A percentile compares a stretch with the other conserved stretches of the same genome.
Conservation (phyloP, 768 basidiomycete species). For the Suillus spraguei region DNA sequence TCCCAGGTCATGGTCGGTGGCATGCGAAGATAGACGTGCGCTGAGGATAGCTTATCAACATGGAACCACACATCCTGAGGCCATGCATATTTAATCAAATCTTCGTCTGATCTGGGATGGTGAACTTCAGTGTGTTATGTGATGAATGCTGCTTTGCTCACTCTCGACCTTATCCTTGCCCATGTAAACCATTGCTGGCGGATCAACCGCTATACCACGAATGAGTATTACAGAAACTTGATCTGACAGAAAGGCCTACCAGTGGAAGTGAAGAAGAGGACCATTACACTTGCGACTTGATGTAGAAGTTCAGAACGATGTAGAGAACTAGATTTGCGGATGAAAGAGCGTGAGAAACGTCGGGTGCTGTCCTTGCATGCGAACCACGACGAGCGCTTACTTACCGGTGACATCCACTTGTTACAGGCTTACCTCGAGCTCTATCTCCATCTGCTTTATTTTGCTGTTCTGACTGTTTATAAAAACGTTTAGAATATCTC, state of each 20-base stretch:
- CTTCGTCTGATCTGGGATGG: slow-evolving; percentile 71
- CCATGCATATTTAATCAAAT: slow-evolving; percentile 91
- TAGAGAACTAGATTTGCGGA: too few species aligned
- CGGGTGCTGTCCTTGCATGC: background rate
- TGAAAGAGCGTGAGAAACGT: background rate
- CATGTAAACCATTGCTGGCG: slow-evolving; percentile 85
- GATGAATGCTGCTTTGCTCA: slow-evolving; percentile 39
- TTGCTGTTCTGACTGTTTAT: background rate
- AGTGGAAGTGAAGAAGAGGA: slow-evolving; percentile 63
- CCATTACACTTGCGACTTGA: slow-evolving; percentile 36
- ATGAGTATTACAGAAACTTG: slow-evolving; percentile 3
- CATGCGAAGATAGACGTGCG: slow-evolving; percentile 96
- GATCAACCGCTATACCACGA: slow-evolving; percentile 49
- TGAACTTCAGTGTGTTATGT: slow-evolving; percentile 18
- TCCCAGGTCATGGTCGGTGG: slow-evolving; percentile 86
- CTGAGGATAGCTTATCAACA: slow-evolving; percentile 96
- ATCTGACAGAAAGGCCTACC: slow-evolving; percentile 28
- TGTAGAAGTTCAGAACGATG: background rate
- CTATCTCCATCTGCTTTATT: background rate
- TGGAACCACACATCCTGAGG: slow-evolving; percentile 93
- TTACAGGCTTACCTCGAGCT: background rate
- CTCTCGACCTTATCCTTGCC: slow-evolving; percentile 97
- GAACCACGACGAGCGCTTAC: slow-evolving; percentile 6
- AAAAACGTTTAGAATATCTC: background rate
- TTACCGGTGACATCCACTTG: background rate